Evolutionary conservation across 176 grass and related monocot species (phyloP), one percentile per base, ranked within the genome.

Genomic region (maize (Zea mays)): DNA sequence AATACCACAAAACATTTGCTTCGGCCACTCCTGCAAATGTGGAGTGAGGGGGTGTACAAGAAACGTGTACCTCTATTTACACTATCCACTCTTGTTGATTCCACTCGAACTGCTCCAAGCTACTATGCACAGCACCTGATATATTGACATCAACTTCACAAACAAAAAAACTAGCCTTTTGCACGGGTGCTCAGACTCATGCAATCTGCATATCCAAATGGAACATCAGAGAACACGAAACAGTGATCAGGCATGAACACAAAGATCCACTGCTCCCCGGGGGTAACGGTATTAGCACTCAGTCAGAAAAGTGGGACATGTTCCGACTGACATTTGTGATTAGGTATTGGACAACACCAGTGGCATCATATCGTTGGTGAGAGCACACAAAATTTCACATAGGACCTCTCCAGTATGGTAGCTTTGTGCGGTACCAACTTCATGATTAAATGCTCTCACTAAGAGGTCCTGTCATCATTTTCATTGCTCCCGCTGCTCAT

Each of bases 91-190:
- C 43, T 49, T 66, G 37, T 20, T 67, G 71, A 20, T 59, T 77
- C 16, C 72, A 81, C 51, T 65, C 65, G 19, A 16, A 61, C 21
- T 75, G 52, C 46, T 84, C 66, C 69, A 62, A 74, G 35, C 73
- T 35, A 79, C 80, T 87, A 74, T 79, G 63, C 80, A 83, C 62
- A 79, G 27, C 69, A 69, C 61, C 62, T 61, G 10, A 86, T 73
- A 63, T 70, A 73, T 55, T 46, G 16, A 56, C 43, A 83, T 46
- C 21, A 45, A 17, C 52, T 79, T 74, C 55, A 59, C 67, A 59
- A 69, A 67, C 33, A n/a, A n/a, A 64, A 70, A 57, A 72, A 8
- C n/a, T 41, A 2, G 9, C 0, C 33, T 33, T 38, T 27, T 27
- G 67, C 17, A 17, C 8, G n/a, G 77, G 17, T 51, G 67, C 8